phyloP scores from a whole-genome alignment of 352 stramenopile species.

The Globisporangium iwayamae region DNA sequence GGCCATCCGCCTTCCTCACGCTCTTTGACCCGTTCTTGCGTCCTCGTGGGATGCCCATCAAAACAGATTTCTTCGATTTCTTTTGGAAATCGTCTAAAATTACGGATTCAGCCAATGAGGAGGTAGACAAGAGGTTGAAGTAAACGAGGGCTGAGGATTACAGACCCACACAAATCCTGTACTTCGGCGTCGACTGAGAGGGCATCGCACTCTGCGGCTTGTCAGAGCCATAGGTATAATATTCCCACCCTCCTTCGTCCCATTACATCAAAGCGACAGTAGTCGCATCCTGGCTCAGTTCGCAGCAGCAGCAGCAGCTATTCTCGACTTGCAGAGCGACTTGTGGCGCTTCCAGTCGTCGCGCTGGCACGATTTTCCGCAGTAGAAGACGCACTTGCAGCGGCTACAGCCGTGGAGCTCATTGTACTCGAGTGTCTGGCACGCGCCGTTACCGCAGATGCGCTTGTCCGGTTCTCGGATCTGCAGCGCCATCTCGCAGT shows the following conservation, averaged over 20 bases:
- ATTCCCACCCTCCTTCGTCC: no score
- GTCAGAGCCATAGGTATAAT: no score
- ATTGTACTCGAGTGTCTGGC: conserved; percentile 47
- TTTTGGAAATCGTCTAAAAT: background rate
- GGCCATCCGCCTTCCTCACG: background rate
- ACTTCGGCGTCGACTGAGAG: no score
- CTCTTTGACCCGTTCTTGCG: conserved; percentile 2
- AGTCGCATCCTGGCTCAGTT: conserved; percentile 3
- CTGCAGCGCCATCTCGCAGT: conserved; percentile 39
- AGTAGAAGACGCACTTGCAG: conserved; percentile 75
- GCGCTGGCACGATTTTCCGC: conserved; percentile 53
- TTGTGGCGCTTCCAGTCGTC: conserved; percentile 72
- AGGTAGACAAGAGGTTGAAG: background rate
- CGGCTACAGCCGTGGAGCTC: conserved; percentile 48
- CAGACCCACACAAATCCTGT: no score
- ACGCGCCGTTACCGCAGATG: conserved; percentile 52
- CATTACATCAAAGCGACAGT: background rate
- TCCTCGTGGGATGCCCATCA: conserved; percentile 6
- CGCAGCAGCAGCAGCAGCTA: background rate
- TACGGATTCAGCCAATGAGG: background rate
- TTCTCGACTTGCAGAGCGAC: conserved; percentile 29
- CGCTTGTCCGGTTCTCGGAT: conserved; percentile 39
- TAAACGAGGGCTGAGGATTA: no score
- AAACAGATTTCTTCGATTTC: background rate
- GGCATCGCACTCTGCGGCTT: no score